Evolutionary conservation across 805 yeast genomes (phyloP).

Genomic region (Barnettozyma sp.): DNA sequence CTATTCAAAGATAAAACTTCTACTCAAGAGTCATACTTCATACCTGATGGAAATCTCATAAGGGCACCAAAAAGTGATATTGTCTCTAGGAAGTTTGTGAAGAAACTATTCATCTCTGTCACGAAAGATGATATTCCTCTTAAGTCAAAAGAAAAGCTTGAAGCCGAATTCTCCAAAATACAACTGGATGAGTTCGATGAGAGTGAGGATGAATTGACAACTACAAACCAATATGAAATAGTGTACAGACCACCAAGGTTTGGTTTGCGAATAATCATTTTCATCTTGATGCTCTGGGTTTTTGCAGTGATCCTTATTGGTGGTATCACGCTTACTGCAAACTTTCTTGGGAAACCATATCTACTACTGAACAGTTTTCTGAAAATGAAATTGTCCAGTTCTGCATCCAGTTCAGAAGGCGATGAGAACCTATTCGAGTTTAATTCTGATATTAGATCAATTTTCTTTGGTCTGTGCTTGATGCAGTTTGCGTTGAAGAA

Average conservation of each 20-base stretch:
- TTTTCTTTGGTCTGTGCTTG: conserved; percentile 19
- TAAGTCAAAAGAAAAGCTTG: conserved; percentile 25
- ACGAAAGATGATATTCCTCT: conserved; percentile 68
- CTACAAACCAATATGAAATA: conserved; percentile 48
- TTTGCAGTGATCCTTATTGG: conserved; percentile 34
- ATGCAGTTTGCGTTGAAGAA: conserved; percentile 10
- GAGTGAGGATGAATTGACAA: conserved; percentile 35
- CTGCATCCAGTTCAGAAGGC: too few species aligned
- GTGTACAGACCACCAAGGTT: conserved; percentile 87
- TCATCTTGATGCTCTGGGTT: conserved; percentile 37
- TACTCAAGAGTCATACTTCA: conserved; percentile 46
- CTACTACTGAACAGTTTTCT: not conserved
- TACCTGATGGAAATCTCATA: conserved; percentile 74
- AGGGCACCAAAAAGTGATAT: conserved; percentile 86
- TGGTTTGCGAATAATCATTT: conserved; percentile 43
- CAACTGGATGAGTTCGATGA: conserved; percentile 36
- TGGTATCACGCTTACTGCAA: conserved; percentile 18
- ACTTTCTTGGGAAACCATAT: conserved; percentile 26
- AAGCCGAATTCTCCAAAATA: conserved; percentile 28
- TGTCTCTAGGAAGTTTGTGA: conserved; percentile 56
- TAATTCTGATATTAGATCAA: conserved; percentile 11
- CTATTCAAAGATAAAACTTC: conserved; percentile 34
- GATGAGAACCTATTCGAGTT: too few species aligned
- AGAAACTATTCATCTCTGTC: conserved; percentile 71
- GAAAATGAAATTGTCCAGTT: not conserved